Evolutionary conservation across 1,284 basidiomycete species (phyloP), one percentile per base, ranked within the genome.

Genomic region (Boletus hoseneyae): DNA sequence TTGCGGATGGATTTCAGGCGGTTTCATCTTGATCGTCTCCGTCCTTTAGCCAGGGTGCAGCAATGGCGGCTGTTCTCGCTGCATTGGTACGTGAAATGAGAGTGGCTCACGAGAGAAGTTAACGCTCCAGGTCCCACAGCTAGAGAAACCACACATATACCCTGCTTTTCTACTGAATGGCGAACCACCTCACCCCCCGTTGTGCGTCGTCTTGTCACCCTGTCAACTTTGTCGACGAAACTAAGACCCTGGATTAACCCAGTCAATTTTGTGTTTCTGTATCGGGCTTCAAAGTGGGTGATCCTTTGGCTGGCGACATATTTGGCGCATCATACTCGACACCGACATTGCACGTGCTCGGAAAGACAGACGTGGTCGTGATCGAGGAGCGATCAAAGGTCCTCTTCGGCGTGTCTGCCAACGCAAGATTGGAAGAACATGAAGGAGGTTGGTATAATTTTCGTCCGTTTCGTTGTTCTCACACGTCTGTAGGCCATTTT

Each of bases 281-380:
- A 0, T 80, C 87, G 1, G 87, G 90, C 0, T 90, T 89, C 70
- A 74, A 75, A 51, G 72, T 82, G 7, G 62, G 60, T 1, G 80
- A 80, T 52, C 68, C 76, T 19, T 61, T 80, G 21, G 69, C 73
- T 55, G 75, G 78, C 47, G 63, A 75, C 7, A 75, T 91, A 51
- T 82, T 85, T 54, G 71, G 75, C 8, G 72, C 71, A 16, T 73
- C 69, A 44, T 92, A 77, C 62, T 68, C 69, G 25, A 89, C 93
- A 1, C 88, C 84, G 4, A 92, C 89, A 0, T 71, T 97, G 18
- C 90, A 93, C 64, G 74, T 96, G 15, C 72, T 93, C 6, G 93
- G 93, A 5, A 78, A 74, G 59, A 92, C 77, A 39, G 93, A 96
- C 59, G 79, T 91, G 12, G 78, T 96, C 34, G 88, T 96, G 3